These are phyloP conservation scores for Paralagenidium karlingii DNA, from an alignment of 352 stramenopile genomes.

Conservation along the genomic window DNA sequence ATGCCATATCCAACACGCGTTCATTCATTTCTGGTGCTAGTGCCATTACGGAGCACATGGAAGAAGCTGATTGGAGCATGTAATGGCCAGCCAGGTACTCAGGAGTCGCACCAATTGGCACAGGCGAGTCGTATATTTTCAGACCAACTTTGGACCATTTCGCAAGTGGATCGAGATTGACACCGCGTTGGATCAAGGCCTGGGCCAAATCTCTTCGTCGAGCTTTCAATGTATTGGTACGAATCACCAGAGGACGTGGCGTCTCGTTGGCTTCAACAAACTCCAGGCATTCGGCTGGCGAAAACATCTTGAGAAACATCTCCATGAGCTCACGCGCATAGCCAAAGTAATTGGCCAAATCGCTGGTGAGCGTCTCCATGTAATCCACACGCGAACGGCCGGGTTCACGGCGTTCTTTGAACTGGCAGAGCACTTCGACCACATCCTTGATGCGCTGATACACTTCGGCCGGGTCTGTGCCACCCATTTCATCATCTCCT, in stretches of 20 bases:
- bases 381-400: constrained; percentile 91
- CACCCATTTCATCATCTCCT: constrained; percentile 28
- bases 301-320: constrained; percentile 96
- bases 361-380: constrained; percentile 84
- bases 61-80: constrained; percentile 98
- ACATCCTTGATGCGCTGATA: constrained; percentile 92
- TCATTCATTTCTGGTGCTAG: constrained; percentile 94
- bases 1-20: constrained; percentile 97
- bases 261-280: constrained; percentile 99
- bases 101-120: constrained; percentile 98
- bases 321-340: constrained; percentile 98
- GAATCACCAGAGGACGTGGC: constrained; percentile 95
- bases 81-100: constrained; percentile 99
- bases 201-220: constrained; percentile 96
- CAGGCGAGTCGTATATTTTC: constrained; percentile 96
- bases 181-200: constrained; percentile 97
- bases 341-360: constrained; percentile 96
- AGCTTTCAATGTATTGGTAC: constrained; percentile 99
- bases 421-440: constrained; percentile 90
- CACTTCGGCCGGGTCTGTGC: constrained; percentile 68
- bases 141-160: constrained; percentile 99
- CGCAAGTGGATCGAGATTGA: constrained; percentile 96
- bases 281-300: constrained; percentile 94
- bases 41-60: constrained; percentile 97
- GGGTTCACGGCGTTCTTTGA: constrained; percentile 89